Percentiles rank a stretch among this genome's conserved stretches.
These are phyloP conservation scores for Hypholoma sublateritium DNA, from an alignment of 768 basidiomycete genomes.

Conservation along the genomic window DNA sequence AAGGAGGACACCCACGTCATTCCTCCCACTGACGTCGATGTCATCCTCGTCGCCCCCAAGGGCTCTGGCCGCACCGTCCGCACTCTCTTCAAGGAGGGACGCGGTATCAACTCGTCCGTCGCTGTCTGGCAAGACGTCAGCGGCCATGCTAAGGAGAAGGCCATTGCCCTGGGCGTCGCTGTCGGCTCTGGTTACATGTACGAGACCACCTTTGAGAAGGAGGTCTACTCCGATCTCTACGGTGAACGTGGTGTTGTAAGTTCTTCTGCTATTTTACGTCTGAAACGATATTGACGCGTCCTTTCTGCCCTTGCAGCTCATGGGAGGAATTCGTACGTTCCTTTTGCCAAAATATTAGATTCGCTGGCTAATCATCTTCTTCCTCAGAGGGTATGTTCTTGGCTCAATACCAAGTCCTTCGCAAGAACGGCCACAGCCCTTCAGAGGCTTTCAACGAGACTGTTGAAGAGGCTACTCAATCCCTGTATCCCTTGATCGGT, in stretches of 20 bases:
- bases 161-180: slow-evolving; percentile 89
- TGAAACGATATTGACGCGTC: slow-evolving; percentile 8
- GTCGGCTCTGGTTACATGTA: slow-evolving; percentile 98
- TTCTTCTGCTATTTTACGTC: slow-evolving; percentile 20
- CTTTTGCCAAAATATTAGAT: neutral
- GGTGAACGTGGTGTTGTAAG: slow-evolving; percentile 99
- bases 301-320: slow-evolving; percentile 56
- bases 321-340: slow-evolving; percentile 90
- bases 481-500: slow-evolving; percentile 95
- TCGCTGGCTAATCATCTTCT: slow-evolving; percentile 1
- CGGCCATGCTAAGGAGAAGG: slow-evolving; percentile 97
- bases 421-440: slow-evolving; percentile 93
- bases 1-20: slow-evolving; percentile 95
- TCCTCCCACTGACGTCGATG: slow-evolving; percentile 92
- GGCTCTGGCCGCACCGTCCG: slow-evolving; percentile 99
- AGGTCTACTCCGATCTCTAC: slow-evolving; percentile 98
- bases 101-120: slow-evolving; percentile 94
- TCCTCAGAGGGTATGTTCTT: slow-evolving; percentile 91
- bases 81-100: slow-evolving; percentile 99
- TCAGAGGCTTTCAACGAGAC: slow-evolving; percentile 99
- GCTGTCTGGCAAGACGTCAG: slow-evolving; percentile 98
- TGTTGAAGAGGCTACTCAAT: slow-evolving; percentile 99
- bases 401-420: slow-evolving; percentile 97
- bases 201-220: slow-evolving; percentile 99
- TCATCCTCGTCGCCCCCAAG: slow-evolving; percentile 99